Conservation (phyloP, 2,329 filamentous ascomycete species). For the Diplocarpon rosae region DNA sequence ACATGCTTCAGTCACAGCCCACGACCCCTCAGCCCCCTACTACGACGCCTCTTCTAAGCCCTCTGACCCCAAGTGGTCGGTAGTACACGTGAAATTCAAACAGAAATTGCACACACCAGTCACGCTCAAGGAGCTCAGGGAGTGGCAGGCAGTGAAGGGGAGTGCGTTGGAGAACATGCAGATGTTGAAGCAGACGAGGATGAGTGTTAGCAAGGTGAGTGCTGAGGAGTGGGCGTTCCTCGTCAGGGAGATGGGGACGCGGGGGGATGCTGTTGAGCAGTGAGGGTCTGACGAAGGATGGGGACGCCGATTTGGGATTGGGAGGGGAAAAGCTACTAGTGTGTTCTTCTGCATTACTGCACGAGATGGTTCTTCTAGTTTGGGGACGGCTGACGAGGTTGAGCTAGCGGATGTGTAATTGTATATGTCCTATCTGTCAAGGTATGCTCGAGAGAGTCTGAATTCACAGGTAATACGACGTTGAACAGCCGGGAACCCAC, state of each 20-base stretch:
- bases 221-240: constrained; percentile 55
- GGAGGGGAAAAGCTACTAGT: no score
- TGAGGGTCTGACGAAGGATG: neutral
- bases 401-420: no score
- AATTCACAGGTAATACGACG: no score
- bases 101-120: constrained; percentile 69
- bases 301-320: neutral
- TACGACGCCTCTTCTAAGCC: constrained; percentile 68
- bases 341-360: no score
- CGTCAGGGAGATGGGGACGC: constrained; percentile 32
- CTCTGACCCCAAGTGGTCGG: constrained; percentile 68
- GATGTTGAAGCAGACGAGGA: constrained; percentile 66
- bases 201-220: constrained; percentile 68
- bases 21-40: constrained; percentile 64
- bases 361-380: no score
- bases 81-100: constrained; percentile 80
- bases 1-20: constrained; percentile 37
- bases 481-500: no score
- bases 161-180: constrained; percentile 63
- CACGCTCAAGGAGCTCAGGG: constrained; percentile 59
- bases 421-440: no score
- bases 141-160: constrained; percentile 42
- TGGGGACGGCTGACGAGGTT: no score
- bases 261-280: constrained; percentile 15
- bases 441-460: no score